Evolutionary conservation across 257 asterid genomes (phyloP).

Genomic region (Nicotiana obtusifolia): DNA sequence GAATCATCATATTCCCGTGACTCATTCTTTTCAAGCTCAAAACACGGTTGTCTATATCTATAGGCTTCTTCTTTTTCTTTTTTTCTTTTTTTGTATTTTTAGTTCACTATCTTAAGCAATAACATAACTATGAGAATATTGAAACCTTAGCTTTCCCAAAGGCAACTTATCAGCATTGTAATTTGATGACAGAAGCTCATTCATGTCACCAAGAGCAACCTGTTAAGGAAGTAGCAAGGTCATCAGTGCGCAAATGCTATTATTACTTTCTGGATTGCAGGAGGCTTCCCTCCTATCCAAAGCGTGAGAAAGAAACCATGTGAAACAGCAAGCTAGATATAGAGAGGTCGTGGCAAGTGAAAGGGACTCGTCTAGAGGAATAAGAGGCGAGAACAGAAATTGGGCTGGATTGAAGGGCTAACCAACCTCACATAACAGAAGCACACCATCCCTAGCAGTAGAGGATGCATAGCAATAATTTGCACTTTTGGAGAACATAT

Average conservation of each 20-base stretch:
- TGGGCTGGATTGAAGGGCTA: not conserved
- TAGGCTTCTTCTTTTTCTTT: not conserved
- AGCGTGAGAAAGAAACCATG: not conserved
- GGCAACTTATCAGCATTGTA: slow-evolving; percentile 77
- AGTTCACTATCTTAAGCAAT: not conserved
- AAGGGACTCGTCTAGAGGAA: not conserved
- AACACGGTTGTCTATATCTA: not conserved
- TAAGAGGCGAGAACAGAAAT: not conserved
- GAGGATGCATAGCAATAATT: slow-evolving; percentile 61
- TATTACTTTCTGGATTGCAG: not conserved
- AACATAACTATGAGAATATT: not conserved
- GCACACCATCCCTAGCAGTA: slow-evolving; percentile 50
- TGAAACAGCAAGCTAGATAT: not conserved
- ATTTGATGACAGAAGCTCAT: slow-evolving; percentile 54
- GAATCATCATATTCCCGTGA: not conserved
- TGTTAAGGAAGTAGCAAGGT: slow-evolving; percentile 21
- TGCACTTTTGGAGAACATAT: slow-evolving; percentile 98
- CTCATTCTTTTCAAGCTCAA: not conserved
- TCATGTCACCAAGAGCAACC: slow-evolving; percentile 98
- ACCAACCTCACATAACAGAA: slow-evolving; percentile 79
- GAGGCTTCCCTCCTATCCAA: not conserved
- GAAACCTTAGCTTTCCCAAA: slow-evolving; percentile 74
- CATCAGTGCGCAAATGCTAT: not conserved
- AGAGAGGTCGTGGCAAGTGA: not conserved
- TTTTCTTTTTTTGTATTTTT: not conserved